Base-by-base conservation (phyloP, 1,284 basidiomycete species). In the Athelia sp. region DNA sequence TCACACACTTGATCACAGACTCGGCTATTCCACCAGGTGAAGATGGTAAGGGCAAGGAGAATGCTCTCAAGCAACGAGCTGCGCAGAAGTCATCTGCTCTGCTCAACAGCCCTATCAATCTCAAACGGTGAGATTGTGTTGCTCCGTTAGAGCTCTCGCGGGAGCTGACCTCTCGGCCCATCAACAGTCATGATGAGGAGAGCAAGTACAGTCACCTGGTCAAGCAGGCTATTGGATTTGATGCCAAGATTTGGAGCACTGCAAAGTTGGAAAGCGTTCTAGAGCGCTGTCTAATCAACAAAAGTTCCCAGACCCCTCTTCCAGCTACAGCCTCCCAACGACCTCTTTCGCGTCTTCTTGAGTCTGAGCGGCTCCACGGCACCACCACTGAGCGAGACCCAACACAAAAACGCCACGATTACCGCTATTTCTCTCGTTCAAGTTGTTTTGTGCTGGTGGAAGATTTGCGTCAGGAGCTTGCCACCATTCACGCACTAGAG, bases 171-270 rank as follows among this genome's bases (percentile, higher is more conserved):
- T 44, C 19, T 44, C 10, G 19, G 8, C 8, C 22, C 63, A 67
- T 50, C 62, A 70, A 61, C 62, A 48, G 57, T 51, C 48, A 50
- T 45, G 61, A 67, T 50, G 56, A 61, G 45, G 35, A 60, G 43
- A 70, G 19, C 23, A 44, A 72, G 17, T 63, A 66, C 43, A 73
- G 78, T 35, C 76, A 78, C 50, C 75, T 94, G 29, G 75, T 92
- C 3, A 69, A 76, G 50, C 92, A 94, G 63, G 93, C 94, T 1
- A 70, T 81, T 45, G 75, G 76, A 31, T 87, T 90, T 56, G 80
- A 82, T 32, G 89, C 93, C 67, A 98, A 98, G 69, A 82, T 98
- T 24, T 99, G 97, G 95, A 83, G 71, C 35, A 72, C 85, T 4
- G 69, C 79, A 17, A 90, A 90, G 62, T 74, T 89, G 8, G 73